Percentiles rank a stretch among this genome's conserved stretches.
These are phyloP conservation scores for Kingdonia uniflora DNA, from an alignment of 164 flowering plant genomes.

Conservation along the genomic window DNA sequence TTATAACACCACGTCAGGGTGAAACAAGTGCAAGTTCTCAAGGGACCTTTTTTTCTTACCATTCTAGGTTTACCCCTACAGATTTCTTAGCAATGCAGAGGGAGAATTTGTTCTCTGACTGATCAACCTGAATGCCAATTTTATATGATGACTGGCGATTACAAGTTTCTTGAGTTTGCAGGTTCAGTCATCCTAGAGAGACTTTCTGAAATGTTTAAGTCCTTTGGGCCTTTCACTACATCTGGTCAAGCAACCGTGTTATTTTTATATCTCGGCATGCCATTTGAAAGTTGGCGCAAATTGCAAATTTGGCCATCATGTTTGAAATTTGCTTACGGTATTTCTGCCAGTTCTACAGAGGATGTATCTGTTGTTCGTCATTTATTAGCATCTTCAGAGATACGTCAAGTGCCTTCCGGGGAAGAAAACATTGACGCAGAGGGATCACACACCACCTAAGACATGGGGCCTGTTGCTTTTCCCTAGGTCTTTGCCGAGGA, in stretches of 20 bases:
- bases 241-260: constrained; percentile 81
- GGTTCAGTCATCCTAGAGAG: constrained; percentile 93
- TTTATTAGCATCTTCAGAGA: constrained; percentile 57
- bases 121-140: constrained; percentile 97
- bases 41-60: constrained; percentile 46
- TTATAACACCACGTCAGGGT: constrained; percentile 48
- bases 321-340: constrained; percentile 56
- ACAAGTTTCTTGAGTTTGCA: constrained; percentile 89
- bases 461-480: constrained; percentile 18
- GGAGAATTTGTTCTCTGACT: constrained; percentile 85
- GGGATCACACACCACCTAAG: constrained; percentile 28
- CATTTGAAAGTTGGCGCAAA: constrained; percentile 95
- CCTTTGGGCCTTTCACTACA: constrained; percentile 88
- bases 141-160: constrained; percentile 98
- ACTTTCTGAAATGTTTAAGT: constrained; percentile 84
- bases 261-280: constrained; percentile 92
- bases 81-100: constrained; percentile 71
- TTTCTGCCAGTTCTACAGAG: constrained; percentile 42
- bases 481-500: constrained; percentile 3
- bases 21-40: constrained; percentile 42
- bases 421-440: constrained; percentile 52
- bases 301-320: constrained; percentile 97
- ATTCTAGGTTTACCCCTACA: constrained; percentile 48
- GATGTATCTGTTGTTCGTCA: constrained; percentile 51
- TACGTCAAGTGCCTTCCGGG: constrained; percentile 58